phyloP scores from a whole-genome alignment of 208 protist genomes.

The Entamoeba nuttalli region DNA sequence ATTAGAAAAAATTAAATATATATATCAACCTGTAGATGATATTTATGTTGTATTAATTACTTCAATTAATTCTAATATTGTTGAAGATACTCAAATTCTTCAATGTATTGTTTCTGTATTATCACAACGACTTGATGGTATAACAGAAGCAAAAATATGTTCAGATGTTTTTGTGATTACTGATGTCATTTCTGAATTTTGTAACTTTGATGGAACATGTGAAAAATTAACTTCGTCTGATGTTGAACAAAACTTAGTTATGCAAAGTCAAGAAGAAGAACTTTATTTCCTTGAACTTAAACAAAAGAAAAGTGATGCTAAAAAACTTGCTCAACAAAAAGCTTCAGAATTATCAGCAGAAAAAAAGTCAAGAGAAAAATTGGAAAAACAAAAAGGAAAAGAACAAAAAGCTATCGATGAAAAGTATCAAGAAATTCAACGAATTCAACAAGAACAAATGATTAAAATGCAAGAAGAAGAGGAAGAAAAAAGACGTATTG shows the following conservation, averaged over 20 bases:
- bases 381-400: neutral
- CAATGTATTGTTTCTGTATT: neutral
- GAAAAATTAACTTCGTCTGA: neutral
- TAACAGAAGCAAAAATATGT: neutral
- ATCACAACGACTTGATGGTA: neutral
- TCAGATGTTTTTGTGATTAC: neutral
- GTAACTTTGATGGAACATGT: neutral
- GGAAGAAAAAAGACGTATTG: neutral
- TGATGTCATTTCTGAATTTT: neutral
- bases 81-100: neutral
- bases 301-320: neutral
- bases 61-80: neutral
- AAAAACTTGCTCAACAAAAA: neutral
- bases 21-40: neutral
- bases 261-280: neutral
- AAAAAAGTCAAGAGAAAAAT: neutral
- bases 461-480: neutral
- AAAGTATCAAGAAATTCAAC: neutral
- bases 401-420: neutral
- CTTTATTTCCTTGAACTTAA: neutral
- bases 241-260: neutral
- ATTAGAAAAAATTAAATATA: neutral
- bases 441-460: neutral
- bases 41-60: neutral
- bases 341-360: neutral